Conservation (phyloP, 2,329 filamentous ascomycete species). For the Mycosphaerella sp. region DNA sequence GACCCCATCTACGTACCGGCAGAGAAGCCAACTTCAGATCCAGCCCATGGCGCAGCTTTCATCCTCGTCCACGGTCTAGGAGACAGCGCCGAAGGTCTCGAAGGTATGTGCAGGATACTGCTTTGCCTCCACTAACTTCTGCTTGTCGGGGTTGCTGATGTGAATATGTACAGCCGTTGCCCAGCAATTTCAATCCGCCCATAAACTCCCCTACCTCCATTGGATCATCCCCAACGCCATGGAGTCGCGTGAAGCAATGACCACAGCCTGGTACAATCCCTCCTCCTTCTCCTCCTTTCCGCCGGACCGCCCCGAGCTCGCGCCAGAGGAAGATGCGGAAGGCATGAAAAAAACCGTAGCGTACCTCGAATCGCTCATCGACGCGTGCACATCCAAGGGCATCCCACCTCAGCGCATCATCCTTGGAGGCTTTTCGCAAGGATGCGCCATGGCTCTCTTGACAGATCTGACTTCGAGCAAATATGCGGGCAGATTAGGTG, state of each 20-base stretch:
- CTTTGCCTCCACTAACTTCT: too few species aligned
- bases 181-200: slow-evolving; percentile 40
- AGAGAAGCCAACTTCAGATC: slow-evolving; percentile 30
- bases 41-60: slow-evolving; percentile 38
- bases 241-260: slow-evolving; percentile 40
- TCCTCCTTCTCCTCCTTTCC: slow-evolving; percentile 35
- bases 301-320: slow-evolving; percentile 34
- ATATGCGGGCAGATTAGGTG: slow-evolving; percentile 38
- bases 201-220: slow-evolving; percentile 44
- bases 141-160: too few species aligned
- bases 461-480: slow-evolving; percentile 36
- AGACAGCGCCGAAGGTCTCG: slow-evolving; percentile 42
- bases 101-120: slow-evolving; percentile 28
- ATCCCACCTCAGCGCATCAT: slow-evolving; percentile 39
- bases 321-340: slow-evolving; percentile 38
- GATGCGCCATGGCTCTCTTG: slow-evolving; percentile 41
- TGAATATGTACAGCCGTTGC: slow-evolving; percentile 2
- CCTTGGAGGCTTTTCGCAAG: slow-evolving; percentile 45
- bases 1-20: slow-evolving; percentile 37
- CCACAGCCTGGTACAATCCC: slow-evolving; percentile 45
- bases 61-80: slow-evolving; percentile 43
- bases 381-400: slow-evolving; percentile 37
- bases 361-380: slow-evolving; percentile 40
- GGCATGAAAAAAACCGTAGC: slow-evolving; percentile 37
- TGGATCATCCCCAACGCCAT: slow-evolving; percentile 49